A percentile compares a stretch with the other conserved stretches of the same genome.
These are phyloP conservation scores for Scenedesmus sp. DNA, from an alignment of 163 green algal genomes.

Conservation along the genomic window DNA sequence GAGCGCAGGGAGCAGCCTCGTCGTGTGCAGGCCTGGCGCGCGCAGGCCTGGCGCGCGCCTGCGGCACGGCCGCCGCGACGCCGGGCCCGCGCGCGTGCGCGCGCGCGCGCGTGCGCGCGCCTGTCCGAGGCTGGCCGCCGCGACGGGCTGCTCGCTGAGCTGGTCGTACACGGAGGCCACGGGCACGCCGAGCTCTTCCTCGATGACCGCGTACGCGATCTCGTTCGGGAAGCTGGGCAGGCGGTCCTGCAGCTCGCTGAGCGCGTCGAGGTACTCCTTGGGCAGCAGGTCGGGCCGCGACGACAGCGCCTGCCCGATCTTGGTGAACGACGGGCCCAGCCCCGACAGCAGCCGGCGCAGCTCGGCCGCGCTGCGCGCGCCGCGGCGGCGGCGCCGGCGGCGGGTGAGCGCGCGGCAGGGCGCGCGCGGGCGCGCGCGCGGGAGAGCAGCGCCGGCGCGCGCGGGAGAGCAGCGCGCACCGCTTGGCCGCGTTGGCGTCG, in stretches of 20 bases:
- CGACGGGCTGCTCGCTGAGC: slow-evolving; percentile 85
- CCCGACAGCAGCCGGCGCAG: slow-evolving; percentile 75
- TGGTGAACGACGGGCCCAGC: slow-evolving; percentile 89
- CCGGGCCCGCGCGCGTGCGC: too few species aligned
- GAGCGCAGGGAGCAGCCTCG: too few species aligned
- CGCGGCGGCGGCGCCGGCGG: too few species aligned
- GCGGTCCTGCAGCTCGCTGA: slow-evolving; percentile 86
- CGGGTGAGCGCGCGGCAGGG: too few species aligned
- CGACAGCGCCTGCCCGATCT: slow-evolving; percentile 92
- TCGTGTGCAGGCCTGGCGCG: too few species aligned
- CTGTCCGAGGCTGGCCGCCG: slow-evolving; percentile 93
- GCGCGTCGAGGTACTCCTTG: slow-evolving; percentile 87
- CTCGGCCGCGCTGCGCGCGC: slow-evolving; percentile 52
- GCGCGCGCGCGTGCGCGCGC: slow-evolving; percentile 42
- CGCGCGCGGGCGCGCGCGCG: too few species aligned
- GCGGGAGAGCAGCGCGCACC: too few species aligned
- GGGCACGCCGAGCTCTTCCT: slow-evolving; percentile 90
- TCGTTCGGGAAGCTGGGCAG: slow-evolving; percentile 78
- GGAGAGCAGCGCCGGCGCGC: too few species aligned
- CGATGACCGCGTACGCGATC: slow-evolving; percentile 80
- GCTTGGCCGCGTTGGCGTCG: slow-evolving; percentile 63
- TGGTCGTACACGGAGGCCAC: slow-evolving; percentile 79
- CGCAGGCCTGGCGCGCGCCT: background rate
- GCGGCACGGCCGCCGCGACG: background rate
- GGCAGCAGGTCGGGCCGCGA: slow-evolving; percentile 95